Percentiles rank a stretch among this genome's conserved stretches.
phyloP scores from a whole-genome alignment of 352 stramenopile species.

The Globisporangium viniferum region DNA sequence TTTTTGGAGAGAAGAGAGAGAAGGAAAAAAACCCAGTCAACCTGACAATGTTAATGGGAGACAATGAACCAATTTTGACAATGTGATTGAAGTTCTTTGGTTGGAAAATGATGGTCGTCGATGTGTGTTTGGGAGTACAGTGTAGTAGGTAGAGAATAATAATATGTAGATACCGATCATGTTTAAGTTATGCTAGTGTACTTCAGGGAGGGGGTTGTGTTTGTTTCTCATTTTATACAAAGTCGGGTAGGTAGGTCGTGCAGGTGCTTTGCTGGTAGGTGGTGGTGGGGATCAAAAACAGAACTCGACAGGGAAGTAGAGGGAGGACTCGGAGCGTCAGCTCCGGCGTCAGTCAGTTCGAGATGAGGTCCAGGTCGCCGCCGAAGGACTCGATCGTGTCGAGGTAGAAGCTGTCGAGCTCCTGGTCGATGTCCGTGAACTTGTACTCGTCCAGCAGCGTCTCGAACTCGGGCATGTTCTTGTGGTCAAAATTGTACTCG shows the following conservation, averaged over 20 bases:
- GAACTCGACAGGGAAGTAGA: neutral
- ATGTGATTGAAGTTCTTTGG: neutral
- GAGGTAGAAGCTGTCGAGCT: slow-evolving; percentile 81
- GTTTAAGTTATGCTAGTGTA: slow-evolving; percentile 4
- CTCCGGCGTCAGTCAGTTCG: slow-evolving; percentile 34
- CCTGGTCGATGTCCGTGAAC: slow-evolving; percentile 77
- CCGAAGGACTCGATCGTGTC: slow-evolving; percentile 64
- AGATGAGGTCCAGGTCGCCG: slow-evolving; percentile 59
- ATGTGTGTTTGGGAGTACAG: neutral
- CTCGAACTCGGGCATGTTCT: slow-evolving; percentile 63
- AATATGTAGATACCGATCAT: neutral
- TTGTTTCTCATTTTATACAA: slow-evolving; percentile 1
- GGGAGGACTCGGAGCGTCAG: neutral
- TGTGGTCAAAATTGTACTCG: slow-evolving; percentile 40
- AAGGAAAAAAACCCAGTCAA: too few species aligned
- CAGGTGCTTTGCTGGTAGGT: neutral
- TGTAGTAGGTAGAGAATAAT: neutral
- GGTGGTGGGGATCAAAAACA: neutral
- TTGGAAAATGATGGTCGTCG: neutral
- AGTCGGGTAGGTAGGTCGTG: neutral
- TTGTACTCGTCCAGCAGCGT: slow-evolving; percentile 75
- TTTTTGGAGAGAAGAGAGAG: too few species aligned
- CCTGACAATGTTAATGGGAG: neutral
- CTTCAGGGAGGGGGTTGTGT: neutral
- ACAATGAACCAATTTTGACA: neutral